Evolutionary conservation across 257 asterid species (phyloP).

Genomic region (Salvia miltiorrhiza): DNA sequence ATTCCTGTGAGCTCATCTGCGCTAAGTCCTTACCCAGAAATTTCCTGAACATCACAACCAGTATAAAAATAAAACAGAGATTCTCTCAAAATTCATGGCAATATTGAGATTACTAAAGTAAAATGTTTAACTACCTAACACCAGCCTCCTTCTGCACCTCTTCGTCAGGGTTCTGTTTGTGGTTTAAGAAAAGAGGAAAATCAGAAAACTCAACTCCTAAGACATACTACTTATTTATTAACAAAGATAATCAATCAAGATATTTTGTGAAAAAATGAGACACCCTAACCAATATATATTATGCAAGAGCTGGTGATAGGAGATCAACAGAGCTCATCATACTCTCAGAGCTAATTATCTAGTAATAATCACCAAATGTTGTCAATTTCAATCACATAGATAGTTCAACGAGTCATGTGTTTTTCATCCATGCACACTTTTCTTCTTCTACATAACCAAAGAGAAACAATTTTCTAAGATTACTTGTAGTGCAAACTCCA

Average conservation of each 20-base stretch:
- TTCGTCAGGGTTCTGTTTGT: constrained; percentile 2
- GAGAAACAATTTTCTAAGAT: background rate
- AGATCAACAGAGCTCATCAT: background rate
- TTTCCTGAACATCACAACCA: constrained; percentile 34
- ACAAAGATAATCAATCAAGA: background rate
- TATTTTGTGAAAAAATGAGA: background rate
- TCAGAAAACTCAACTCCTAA: background rate
- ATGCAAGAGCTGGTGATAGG: background rate
- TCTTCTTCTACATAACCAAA: background rate
- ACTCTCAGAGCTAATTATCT: background rate
- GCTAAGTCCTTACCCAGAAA: constrained; percentile 42
- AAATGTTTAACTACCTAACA: constrained; percentile 27
- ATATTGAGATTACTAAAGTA: constrained; percentile 1
- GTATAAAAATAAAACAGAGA: background rate
- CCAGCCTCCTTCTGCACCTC: constrained; percentile 27
- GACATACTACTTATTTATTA: background rate
- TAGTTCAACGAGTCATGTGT: too few relatives aligned
- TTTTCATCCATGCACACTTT: background rate
- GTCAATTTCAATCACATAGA: background rate
- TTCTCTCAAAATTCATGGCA: background rate
- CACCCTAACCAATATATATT: background rate
- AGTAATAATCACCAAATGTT: background rate
- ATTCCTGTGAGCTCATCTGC: constrained; percentile 35
- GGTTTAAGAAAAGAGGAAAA: constrained; percentile 2
- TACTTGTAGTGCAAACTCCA: background rate